Conservation (phyloP, 2,329 filamentous ascomycete species). For the Sarocladium kiliense region DNA sequence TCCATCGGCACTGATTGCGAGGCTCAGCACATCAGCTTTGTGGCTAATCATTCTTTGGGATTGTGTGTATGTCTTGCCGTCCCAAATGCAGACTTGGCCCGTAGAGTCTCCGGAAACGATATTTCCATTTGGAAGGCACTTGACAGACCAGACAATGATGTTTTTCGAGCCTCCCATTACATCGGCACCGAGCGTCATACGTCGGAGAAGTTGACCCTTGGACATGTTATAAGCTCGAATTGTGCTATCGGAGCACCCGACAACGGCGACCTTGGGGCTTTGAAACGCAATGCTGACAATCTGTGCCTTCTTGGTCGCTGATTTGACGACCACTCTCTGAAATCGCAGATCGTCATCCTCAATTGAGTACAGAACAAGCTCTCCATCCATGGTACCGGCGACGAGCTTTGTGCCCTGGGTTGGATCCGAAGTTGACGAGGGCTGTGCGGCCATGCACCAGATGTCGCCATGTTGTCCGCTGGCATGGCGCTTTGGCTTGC, state of each 20-base stretch:
- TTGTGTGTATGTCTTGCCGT: slow-evolving; percentile 86
- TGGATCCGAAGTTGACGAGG: slow-evolving; percentile 32
- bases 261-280: slow-evolving; percentile 73
- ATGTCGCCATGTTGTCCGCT: slow-evolving; percentile 93
- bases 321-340: slow-evolving; percentile 67
- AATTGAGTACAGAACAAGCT: slow-evolving; percentile 80
- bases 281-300: slow-evolving; percentile 92
- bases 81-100: slow-evolving; percentile 89
- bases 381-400: slow-evolving; percentile 85
- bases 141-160: slow-evolving; percentile 89
- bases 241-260: slow-evolving; percentile 94
- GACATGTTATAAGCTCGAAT: slow-evolving; percentile 86
- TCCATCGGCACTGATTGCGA: slow-evolving; percentile 78
- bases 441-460: slow-evolving; percentile 92
- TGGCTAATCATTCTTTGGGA: slow-evolving; percentile 82
- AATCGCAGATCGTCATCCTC: slow-evolving; percentile 80
- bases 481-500: slow-evolving; percentile 71
- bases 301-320: slow-evolving; percentile 77
- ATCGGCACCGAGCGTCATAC: slow-evolving; percentile 81
- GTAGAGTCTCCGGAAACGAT: slow-evolving; percentile 95
- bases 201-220: slow-evolving; percentile 69
- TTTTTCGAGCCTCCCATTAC: slow-evolving; percentile 73
- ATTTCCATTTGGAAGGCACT: slow-evolving; percentile 78
- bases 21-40: slow-evolving; percentile 81
- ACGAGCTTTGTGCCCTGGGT: slow-evolving; percentile 55